Evolutionary conservation across 768 basidiomycete genomes (phyloP), one percentile per base, ranked within the genome.

Genomic region (Sarcodon aspratus): DNA sequence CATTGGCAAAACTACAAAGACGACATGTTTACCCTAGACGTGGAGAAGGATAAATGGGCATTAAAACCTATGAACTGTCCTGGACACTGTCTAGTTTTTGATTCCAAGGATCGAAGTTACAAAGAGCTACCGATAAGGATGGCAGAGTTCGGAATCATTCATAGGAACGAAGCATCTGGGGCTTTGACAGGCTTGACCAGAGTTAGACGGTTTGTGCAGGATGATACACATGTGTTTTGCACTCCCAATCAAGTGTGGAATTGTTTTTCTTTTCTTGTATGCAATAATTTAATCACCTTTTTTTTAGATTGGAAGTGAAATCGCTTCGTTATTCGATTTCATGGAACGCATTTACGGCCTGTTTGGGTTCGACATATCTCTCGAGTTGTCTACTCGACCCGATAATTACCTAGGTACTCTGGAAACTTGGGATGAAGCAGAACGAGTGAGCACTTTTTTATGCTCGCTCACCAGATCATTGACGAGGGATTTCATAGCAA

Each of bases 1-100:
- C 96, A 97, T 63, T 96, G 88, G 95, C 79, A 90, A 59, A 95
- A 98, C 63, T 99, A 97, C 72, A 82, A 86, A 63, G 94, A 98
- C 48, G 93, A 91, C 67, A 99, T 99, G 96, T 99, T 98, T 70
- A 64, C 74, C 42, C 80, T 98, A 50, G 87, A 94, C 50, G 68
- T 97, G 49, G 96, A 99, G 67, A 97, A 98, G 69, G 93, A 97
- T 68, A 79, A 79, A 60, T 99, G 91, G 80, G 95, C 77, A 0
- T 74, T 98, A 51, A 96, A 98, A 68, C 96, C 96, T 15, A 99
- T 99, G 96, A 99, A 99, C 66, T 98, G 96, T 70, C 96, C 89
- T 0, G 94, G 94, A 6, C 96, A 98, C 63, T 93, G 89, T 65
- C 66, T 98, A 45, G 89, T 99, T 57, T 99, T 98, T 61, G 95